phyloP scores from a whole-genome alignment of 164 flowering plant genomes.

The Magnolia sinica region DNA sequence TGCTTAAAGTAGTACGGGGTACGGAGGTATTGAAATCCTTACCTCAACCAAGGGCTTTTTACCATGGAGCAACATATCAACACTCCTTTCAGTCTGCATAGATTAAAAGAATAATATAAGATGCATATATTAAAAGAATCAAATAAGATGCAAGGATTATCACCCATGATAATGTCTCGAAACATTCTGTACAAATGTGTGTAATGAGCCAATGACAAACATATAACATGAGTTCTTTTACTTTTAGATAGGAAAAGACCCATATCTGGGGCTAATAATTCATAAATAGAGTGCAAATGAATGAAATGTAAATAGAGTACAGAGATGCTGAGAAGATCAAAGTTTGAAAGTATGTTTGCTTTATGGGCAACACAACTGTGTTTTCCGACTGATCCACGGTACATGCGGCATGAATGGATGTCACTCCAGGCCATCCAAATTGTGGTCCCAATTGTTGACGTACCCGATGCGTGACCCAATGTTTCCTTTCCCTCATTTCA shows the following conservation, averaged over 20 bases:
- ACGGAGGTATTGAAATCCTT: conserved; percentile 5
- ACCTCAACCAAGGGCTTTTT: conserved; percentile 68
- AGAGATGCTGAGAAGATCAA: too few relatives aligned
- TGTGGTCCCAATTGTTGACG: not conserved
- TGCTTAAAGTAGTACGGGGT: not conserved
- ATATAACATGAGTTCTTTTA: too few relatives aligned
- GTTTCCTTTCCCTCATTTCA: conserved; percentile 70
- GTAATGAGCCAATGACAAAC: too few relatives aligned
- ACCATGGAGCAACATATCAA: conserved; percentile 50
- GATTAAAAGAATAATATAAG: conserved; percentile 2
- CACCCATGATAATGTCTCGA: not conserved
- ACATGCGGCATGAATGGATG: not conserved
- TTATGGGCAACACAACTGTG: too few relatives aligned
- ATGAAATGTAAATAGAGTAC: not conserved
- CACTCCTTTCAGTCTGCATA: conserved; percentile 57
- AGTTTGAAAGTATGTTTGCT: too few relatives aligned
- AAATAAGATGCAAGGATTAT: not conserved
- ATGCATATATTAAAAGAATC: not conserved
- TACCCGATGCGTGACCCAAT: conserved; percentile 74
- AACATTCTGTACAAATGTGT: not conserved
- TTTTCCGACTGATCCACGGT: not conserved
- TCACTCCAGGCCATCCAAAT: not conserved
- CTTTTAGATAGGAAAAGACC: not conserved
- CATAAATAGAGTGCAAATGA: not conserved
- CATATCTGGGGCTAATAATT: not conserved